Percentiles rank a stretch among this genome's conserved stretches.
These are phyloP conservation scores for Dactylellina parvicollis DNA, from an alignment of 2,329 filamentous ascomycete genomes.

Conservation along the genomic window DNA sequence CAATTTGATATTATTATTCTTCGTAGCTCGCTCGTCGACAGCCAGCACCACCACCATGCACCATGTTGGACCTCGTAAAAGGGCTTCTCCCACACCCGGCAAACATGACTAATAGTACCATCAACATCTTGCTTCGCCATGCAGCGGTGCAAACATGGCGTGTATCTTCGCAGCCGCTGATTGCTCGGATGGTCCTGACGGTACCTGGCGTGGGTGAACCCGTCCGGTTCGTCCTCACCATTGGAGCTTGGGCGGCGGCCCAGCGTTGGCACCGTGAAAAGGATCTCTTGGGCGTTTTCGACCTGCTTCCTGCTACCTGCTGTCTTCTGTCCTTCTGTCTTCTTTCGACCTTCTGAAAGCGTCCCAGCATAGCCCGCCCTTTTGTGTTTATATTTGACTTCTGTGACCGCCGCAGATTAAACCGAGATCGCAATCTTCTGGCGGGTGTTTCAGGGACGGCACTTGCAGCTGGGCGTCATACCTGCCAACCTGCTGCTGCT, in stretches of 20 bases:
- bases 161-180: neutral
- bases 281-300: slow-evolving; percentile 10
- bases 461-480: neutral
- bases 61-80: slow-evolving; percentile 41
- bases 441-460: slow-evolving; percentile 18
- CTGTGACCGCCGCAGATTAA: slow-evolving; percentile 22
- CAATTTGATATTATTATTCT: slow-evolving; percentile 40
- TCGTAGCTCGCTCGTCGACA: slow-evolving; percentile 17
- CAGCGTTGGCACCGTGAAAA: slow-evolving; percentile 9
- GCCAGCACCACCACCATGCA: too few species aligned
- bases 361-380: slow-evolving; percentile 46
- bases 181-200: slow-evolving; percentile 35
- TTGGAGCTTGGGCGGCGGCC: slow-evolving; percentile 37
- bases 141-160: neutral
- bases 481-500: neutral
- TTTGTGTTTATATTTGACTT: slow-evolving; percentile 21
- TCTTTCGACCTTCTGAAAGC: slow-evolving; percentile 52
- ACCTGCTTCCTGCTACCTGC: too few species aligned
- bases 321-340: slow-evolving; percentile 9
- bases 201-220: slow-evolving; percentile 41
- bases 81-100: slow-evolving; percentile 46
- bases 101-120: slow-evolving; percentile 19
- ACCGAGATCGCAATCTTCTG: slow-evolving; percentile 4
- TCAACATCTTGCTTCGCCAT: slow-evolving; percentile 8
- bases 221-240: slow-evolving; percentile 21